These are phyloP conservation scores for Pseudogymnoascus sp. DNA, from an alignment of 2,329 filamentous ascomycete species.

Conservation along the genomic window DNA sequence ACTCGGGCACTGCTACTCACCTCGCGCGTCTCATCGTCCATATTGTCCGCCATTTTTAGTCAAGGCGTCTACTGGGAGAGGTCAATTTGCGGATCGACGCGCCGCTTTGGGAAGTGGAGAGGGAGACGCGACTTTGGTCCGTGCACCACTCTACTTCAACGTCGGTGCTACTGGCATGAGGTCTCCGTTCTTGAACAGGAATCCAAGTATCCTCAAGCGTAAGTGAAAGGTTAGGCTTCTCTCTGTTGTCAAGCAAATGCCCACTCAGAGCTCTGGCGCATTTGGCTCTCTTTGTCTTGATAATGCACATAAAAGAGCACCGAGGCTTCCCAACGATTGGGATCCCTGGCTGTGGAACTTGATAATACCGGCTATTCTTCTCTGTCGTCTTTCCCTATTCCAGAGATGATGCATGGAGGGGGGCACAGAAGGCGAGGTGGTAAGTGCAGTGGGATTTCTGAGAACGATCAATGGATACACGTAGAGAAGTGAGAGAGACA, in stretches of 20 bases:
- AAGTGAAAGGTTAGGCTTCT: neutral
- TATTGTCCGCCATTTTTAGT: constrained; percentile 11
- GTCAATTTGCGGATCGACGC: neutral
- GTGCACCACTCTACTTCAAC: neutral
- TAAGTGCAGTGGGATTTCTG: neutral
- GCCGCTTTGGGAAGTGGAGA: neutral
- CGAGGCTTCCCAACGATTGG: neutral
- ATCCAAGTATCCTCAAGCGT: neutral
- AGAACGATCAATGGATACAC: neutral
- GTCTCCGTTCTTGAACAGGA: neutral
- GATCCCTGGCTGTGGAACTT: neutral
- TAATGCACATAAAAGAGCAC: neutral
- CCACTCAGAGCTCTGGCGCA: neutral
- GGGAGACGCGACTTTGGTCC: constrained; percentile 1
- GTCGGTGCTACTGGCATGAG: neutral
- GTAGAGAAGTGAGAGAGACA: neutral
- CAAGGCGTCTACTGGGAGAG: constrained; percentile 29
- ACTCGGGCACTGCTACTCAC: neutral
- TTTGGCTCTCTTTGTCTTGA: neutral
- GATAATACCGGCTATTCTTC: neutral
- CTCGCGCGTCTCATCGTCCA: constrained; percentile 13
- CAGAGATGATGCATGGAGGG: neutral
- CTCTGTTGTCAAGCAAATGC: neutral
- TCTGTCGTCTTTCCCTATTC: neutral
- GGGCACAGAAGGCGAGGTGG: neutral